Percentiles rank a stretch among this genome's conserved stretches.
These are phyloP conservation scores for Colletotrichum endophyticum DNA, from an alignment of 2,329 filamentous ascomycete species.

Conservation along the genomic window DNA sequence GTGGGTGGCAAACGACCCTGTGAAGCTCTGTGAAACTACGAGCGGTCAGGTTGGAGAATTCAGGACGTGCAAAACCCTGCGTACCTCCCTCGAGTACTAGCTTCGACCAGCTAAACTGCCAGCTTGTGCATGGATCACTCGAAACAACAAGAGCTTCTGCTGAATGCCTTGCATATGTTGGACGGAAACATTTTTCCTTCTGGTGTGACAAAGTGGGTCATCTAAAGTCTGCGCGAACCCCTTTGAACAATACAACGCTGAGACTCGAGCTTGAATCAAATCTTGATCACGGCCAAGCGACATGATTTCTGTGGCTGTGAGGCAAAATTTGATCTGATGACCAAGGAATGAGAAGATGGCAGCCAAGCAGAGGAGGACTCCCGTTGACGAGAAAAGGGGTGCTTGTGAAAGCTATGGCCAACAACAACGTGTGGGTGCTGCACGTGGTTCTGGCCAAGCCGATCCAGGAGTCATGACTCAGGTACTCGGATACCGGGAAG, in stretches of 20 bases:
- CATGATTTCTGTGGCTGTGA: neutral
- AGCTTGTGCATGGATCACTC: neutral
- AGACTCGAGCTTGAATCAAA: neutral
- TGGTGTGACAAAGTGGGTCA: neutral
- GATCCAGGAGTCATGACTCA: neutral
- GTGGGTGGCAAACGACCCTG: neutral
- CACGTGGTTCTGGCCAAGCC: neutral
- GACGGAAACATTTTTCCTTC: neutral
- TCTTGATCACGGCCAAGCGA: neutral
- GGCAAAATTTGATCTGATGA: neutral
- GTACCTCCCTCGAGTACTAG: neutral
- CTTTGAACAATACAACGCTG: neutral
- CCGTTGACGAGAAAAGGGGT: neutral
- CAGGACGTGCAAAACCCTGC: neutral
- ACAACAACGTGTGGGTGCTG: neutral
- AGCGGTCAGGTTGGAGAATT: neutral
- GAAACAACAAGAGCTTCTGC: neutral
- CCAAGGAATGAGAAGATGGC: neutral
- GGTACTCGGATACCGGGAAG: neutral
- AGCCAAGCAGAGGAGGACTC: neutral
- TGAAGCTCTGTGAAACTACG: neutral
- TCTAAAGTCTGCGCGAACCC: neutral
- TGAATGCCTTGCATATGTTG: neutral
- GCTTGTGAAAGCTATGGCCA: neutral
- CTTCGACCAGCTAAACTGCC: neutral